These are phyloP conservation scores for Centaurea solstitialis DNA, from an alignment of 129 eudicot genomes.

Conservation along the genomic window DNA sequence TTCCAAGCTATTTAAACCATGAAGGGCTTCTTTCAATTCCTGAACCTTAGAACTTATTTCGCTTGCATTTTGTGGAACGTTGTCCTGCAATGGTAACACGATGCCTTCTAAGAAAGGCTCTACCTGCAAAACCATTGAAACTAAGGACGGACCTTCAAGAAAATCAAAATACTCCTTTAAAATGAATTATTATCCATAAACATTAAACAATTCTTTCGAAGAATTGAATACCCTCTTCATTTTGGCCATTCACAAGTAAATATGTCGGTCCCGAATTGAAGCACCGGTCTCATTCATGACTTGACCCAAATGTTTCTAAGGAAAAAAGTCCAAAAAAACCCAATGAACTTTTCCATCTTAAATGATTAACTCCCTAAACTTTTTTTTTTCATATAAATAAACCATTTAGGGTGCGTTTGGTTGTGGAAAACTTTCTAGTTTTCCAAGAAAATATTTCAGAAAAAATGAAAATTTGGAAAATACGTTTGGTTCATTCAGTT, in stretches of 20 bases:
- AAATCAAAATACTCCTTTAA: not conserved
- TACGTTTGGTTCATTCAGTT: too few relatives aligned
- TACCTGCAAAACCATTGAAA: constrained; percentile 44
- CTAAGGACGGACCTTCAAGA: constrained; percentile 16
- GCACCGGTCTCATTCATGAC: not conserved
- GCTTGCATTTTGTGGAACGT: constrained; percentile 28
- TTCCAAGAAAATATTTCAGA: too few relatives aligned
- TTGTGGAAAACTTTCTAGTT: too few relatives aligned
- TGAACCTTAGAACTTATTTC: constrained; percentile 46
- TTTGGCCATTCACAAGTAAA: not conserved
- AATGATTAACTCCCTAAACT: too few relatives aligned
- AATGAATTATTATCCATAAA: not conserved
- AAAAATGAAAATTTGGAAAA: too few relatives aligned
- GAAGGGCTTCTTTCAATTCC: constrained; percentile 57
- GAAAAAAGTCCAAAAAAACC: too few relatives aligned
- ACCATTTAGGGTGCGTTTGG: too few relatives aligned
- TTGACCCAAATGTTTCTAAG: not conserved
- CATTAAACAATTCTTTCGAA: not conserved
- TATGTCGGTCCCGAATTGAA: not conserved
- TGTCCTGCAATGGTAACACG: constrained; percentile 64
- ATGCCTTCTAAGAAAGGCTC: constrained; percentile 69
- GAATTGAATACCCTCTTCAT: not conserved
- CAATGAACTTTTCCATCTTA: too few relatives aligned
- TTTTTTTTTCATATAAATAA: too few relatives aligned
- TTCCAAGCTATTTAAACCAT: constrained; percentile 66